A percentile compares a stretch with the other conserved stretches of the same genome.
phyloP scores from a whole-genome alignment of 2,329 filamentous ascomycete genomes.

The Penicillium crustosum region DNA sequence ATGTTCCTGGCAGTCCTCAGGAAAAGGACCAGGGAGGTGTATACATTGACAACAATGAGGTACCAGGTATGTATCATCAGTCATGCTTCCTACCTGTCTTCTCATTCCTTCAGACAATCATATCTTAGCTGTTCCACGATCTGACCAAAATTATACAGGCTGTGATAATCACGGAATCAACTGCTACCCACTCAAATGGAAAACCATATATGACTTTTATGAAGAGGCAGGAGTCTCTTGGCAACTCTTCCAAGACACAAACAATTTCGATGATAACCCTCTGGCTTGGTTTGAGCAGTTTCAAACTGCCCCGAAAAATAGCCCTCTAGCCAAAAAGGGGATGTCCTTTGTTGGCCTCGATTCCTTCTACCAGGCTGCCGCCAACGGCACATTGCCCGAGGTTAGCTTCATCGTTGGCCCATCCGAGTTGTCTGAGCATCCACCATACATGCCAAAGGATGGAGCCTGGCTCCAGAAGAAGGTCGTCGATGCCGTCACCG shows the following conservation, averaged over 20 bases:
- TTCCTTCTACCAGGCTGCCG: constrained; percentile 52
- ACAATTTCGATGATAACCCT: constrained; percentile 58
- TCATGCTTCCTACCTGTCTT: background rate
- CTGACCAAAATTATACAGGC: constrained; percentile 24
- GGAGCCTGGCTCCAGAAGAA: constrained; percentile 57
- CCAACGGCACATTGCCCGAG: constrained; percentile 53
- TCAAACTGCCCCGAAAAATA: constrained; percentile 46
- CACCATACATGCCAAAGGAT: constrained; percentile 54
- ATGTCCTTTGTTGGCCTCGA: constrained; percentile 51
- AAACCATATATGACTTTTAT: constrained; percentile 52
- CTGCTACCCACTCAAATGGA: constrained; percentile 57
- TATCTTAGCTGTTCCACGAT: background rate
- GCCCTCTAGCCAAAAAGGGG: constrained; percentile 48
- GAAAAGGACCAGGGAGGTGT: constrained; percentile 45
- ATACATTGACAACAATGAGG: constrained; percentile 54
- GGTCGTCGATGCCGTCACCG: constrained; percentile 53
- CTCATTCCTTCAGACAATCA: no score
- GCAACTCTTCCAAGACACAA: constrained; percentile 52
- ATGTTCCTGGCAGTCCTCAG: constrained; percentile 51
- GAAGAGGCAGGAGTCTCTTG: constrained; percentile 52
- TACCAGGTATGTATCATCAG: constrained; percentile 38
- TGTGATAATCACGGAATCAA: constrained; percentile 49
- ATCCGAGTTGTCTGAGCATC: constrained; percentile 54
- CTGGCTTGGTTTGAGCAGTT: constrained; percentile 56
- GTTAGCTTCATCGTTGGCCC: constrained; percentile 54